A percentile compares a stretch with the other conserved stretches of the same genome.
phyloP scores from a whole-genome alignment of 495 filamentous ascomycete genomes.

The Jackrogersella minutella region DNA sequence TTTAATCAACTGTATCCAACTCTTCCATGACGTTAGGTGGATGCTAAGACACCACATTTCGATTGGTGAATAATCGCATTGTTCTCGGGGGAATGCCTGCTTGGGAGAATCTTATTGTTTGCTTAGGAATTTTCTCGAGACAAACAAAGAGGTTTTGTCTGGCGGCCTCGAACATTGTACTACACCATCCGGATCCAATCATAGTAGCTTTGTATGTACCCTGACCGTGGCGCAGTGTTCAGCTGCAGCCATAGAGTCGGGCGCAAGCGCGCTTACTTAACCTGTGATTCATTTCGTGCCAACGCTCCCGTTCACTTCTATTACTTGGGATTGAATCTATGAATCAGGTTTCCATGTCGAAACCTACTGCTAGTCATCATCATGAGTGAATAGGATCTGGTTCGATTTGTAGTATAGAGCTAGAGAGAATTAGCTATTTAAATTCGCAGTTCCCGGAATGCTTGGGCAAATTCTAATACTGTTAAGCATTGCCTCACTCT shows the following conservation, averaged over 20 bases:
- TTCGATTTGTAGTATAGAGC: not conserved
- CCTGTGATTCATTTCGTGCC: not conserved
- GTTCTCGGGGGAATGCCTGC: slow-evolving; percentile 2
- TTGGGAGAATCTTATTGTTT: slow-evolving; percentile 18
- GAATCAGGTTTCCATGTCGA: not conserved
- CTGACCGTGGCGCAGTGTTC: slow-evolving; percentile 4
- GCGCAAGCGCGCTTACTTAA: slow-evolving; percentile 1
- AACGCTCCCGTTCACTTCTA: not conserved
- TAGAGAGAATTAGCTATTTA: not conserved
- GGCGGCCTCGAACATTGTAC: slow-evolving; percentile 22
- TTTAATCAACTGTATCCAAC: slow-evolving; percentile 3
- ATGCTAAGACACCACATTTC: slow-evolving; percentile 26
- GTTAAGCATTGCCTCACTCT: not conserved
- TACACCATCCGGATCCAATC: slow-evolving; percentile 6
- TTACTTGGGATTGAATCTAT: not conserved
- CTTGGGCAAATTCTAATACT: not conserved
- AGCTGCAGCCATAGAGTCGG: slow-evolving; percentile 2
- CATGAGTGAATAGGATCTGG: slow-evolving; percentile 2
- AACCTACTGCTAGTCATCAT: not conserved
- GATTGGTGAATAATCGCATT: slow-evolving; percentile 4
- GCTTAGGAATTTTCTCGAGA: not conserved
- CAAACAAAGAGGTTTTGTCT: slow-evolving; percentile 17
- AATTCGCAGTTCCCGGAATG: not conserved
- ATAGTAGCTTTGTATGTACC: not conserved
- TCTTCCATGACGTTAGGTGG: slow-evolving; percentile 4